Percentiles rank a stretch among this genome's conserved stretches.
Evolutionary conservation across 2,329 filamentous ascomycete genomes (phyloP).

Genomic region (Lasiodiplodia sp.): DNA sequence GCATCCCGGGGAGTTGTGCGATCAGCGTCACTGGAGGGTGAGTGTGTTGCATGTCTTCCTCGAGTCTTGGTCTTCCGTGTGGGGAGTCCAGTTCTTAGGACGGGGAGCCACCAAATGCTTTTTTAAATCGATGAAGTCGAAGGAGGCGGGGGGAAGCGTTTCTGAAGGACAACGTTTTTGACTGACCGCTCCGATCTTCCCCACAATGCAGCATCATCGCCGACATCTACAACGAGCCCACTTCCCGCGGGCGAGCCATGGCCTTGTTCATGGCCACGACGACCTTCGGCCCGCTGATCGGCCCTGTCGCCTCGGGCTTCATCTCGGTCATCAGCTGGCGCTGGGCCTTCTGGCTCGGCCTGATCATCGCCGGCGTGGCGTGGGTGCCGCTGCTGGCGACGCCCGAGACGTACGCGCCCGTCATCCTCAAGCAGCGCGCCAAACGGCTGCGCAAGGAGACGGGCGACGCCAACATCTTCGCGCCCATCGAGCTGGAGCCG

Average conservation of each 20-base stretch:
- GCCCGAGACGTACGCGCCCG: conserved; percentile 58
- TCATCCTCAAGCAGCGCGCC: conserved; percentile 61
- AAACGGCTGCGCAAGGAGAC: conserved; percentile 63
- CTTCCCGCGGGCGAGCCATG: conserved; percentile 66
- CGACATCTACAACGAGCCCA: conserved; percentile 68
- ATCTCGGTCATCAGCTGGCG: conserved; percentile 69
- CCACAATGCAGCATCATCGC: conserved; percentile 62
- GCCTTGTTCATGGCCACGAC: conserved; percentile 72
- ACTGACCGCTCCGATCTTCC: neutral
- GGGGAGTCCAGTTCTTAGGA: neutral
- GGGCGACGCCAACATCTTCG: conserved; percentile 60
- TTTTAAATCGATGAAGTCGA: neutral
- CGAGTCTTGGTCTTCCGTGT: neutral
- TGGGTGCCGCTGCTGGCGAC: conserved; percentile 68
- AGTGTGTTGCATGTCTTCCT: conserved; percentile 2
- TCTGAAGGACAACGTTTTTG: neutral
- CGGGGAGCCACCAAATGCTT: neutral
- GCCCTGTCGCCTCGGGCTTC: conserved; percentile 70
- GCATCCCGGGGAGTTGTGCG: conserved; percentile 54
- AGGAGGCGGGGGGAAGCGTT: too few species aligned
- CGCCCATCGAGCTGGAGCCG: conserved; percentile 69
- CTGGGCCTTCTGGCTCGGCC: conserved; percentile 74
- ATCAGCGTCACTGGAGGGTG: conserved; percentile 67
- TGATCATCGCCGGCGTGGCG: conserved; percentile 71
- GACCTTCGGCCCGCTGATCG: conserved; percentile 58